Percentiles rank a stretch among this genome's conserved stretches.
phyloP scores from a whole-genome alignment of 306 rosid species.

The Cercis canadensis region DNA sequence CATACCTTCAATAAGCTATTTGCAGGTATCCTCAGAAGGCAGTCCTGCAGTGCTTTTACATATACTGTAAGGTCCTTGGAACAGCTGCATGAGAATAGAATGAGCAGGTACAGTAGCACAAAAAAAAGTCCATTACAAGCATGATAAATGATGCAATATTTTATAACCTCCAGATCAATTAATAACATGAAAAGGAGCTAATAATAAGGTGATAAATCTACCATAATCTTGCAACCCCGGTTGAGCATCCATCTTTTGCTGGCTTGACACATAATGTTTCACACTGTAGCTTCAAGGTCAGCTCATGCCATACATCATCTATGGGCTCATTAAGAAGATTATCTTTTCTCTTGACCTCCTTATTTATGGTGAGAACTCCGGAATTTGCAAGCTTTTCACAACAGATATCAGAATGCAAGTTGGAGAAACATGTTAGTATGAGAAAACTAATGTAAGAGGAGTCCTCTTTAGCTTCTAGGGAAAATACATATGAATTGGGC shows the following conservation, averaged over 20 bases:
- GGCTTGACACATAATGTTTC: slow-evolving; percentile 92
- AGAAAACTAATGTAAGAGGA: slow-evolving; percentile 26
- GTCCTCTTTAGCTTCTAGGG: slow-evolving; percentile 13
- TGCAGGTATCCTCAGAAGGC: slow-evolving; percentile 78
- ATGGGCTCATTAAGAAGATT: slow-evolving; percentile 56
- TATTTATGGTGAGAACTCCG: slow-evolving; percentile 87
- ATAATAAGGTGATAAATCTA: slow-evolving; percentile 45
- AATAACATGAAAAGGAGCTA: slow-evolving; percentile 23
- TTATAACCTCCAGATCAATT: slow-evolving; percentile 3
- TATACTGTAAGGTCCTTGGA: slow-evolving; percentile 74
- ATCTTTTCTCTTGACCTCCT: slow-evolving; percentile 61
- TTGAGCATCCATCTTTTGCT: slow-evolving; percentile 95
- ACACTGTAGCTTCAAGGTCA: slow-evolving; percentile 72
- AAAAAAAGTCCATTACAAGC: slow-evolving; percentile 17
- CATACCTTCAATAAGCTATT: slow-evolving; percentile 89
- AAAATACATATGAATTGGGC: slow-evolving; percentile 22
- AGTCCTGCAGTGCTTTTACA: slow-evolving; percentile 66
- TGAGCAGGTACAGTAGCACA: slow-evolving; percentile 13
- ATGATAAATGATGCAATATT: slow-evolving; percentile 12
- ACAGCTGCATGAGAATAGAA: slow-evolving; percentile 60
- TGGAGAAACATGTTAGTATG: slow-evolving; percentile 29
- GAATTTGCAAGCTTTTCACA: slow-evolving; percentile 64
- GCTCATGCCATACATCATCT: slow-evolving; percentile 72
- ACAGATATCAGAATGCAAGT: slow-evolving; percentile 33
- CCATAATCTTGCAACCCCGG: slow-evolving; percentile 97